phyloP scores from a whole-genome alignment of 1,284 basidiomycete genomes.

The Marasmius tenuissimus region DNA sequence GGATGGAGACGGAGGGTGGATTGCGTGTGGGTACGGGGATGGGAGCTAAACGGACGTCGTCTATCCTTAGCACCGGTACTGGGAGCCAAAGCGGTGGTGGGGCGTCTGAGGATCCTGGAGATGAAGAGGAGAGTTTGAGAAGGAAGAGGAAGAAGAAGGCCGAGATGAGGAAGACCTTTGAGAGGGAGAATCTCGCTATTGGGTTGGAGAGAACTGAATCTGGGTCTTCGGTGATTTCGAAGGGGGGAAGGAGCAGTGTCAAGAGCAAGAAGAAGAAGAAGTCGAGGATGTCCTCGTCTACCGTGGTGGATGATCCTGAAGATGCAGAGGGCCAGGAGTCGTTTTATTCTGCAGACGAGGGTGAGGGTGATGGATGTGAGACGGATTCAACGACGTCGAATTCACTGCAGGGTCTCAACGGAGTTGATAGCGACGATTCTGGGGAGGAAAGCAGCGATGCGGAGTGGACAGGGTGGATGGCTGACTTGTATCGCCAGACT shows the following conservation, averaged over 20 bases:
- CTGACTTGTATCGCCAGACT: conserved; percentile 46
- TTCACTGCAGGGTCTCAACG: conserved; percentile 12
- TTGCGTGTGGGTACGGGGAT: not conserved
- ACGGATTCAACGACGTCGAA: not conserved
- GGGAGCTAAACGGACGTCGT: not conserved
- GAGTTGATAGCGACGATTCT: conserved; percentile 23
- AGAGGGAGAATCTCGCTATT: conserved; percentile 12
- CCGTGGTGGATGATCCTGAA: not conserved
- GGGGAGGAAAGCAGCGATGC: conserved; percentile 45
- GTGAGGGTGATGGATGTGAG: not conserved
- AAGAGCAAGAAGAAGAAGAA: not conserved
- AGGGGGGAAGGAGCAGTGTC: not conserved
- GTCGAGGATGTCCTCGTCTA: no score
- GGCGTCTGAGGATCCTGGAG: not conserved
- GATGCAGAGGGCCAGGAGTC: not conserved
- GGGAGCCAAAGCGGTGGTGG: not conserved
- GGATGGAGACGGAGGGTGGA: not conserved
- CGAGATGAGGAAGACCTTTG: conserved; percentile 14
- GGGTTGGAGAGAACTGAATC: conserved; percentile 1
- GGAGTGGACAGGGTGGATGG: conserved; percentile 63
- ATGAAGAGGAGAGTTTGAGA: not conserved
- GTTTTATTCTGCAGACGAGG: not conserved
- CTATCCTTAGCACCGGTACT: not conserved
- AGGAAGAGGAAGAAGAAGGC: conserved; percentile 12
- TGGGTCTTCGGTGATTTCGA: not conserved